Conservation (phyloP, 176 grass and related monocot species). For the Canna indica region DNA sequence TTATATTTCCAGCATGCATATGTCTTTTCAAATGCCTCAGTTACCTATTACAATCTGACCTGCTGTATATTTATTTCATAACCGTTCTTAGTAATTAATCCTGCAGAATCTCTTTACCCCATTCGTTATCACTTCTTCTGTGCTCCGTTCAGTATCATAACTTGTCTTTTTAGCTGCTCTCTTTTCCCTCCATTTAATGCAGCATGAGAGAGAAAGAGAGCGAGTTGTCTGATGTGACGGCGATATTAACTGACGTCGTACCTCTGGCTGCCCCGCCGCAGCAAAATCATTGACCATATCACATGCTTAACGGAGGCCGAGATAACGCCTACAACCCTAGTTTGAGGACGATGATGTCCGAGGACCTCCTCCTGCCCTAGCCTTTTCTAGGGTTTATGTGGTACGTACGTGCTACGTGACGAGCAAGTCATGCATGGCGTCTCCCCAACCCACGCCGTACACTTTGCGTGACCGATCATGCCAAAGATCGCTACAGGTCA, state of each 20-base stretch:
- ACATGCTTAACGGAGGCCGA: background rate
- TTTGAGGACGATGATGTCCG: background rate
- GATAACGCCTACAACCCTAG: background rate
- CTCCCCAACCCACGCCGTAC: background rate
- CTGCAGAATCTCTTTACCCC: too few species aligned
- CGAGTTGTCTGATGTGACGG: background rate
- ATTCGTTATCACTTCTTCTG: too few species aligned
- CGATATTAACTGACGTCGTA: background rate
- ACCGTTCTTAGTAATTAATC: too few species aligned
- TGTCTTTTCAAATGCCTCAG: too few species aligned
- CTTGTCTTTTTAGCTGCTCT: background rate
- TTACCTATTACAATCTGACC: too few species aligned
- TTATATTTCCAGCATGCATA: too few species aligned
- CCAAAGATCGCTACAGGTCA: too few species aligned
- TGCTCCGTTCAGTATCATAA: background rate
- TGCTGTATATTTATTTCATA: too few species aligned
- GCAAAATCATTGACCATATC: background rate
- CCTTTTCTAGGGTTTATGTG: background rate
- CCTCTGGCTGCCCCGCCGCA: background rate
- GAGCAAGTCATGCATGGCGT: background rate
- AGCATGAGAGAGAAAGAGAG: background rate
- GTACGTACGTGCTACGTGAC: background rate
- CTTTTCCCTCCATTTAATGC: background rate
- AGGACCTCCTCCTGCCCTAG: too few species aligned
- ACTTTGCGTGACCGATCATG: background rate